Evolutionary conservation across 2,329 filamentous ascomycete species (phyloP).

Genomic region (Paecilomyces dactylethromorphus): DNA sequence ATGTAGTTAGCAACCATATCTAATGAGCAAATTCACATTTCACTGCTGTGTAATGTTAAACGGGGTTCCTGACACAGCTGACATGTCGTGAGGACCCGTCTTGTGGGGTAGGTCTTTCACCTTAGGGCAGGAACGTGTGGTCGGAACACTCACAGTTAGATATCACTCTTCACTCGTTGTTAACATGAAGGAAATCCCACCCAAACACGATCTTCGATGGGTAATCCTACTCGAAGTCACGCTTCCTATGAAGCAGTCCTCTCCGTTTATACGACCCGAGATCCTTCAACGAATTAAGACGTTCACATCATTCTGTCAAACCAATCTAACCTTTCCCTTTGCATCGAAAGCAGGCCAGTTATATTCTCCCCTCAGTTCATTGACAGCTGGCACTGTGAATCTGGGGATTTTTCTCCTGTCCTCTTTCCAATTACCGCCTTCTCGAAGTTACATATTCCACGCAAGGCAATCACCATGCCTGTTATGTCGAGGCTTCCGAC

Average conservation of each 20-base stretch:
- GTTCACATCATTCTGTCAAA: not conserved
- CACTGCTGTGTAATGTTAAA: not conserved
- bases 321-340: not conserved
- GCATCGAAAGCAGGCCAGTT: not conserved
- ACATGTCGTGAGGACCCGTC: not conserved
- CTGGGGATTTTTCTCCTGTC: not conserved
- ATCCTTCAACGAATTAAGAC: not conserved
- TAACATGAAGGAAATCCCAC: not conserved
- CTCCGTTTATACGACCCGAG: not conserved
- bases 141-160: not conserved
- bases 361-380: not conserved
- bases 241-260: not conserved
- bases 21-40: not conserved
- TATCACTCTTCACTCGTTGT: not conserved
- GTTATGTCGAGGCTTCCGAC: not conserved
- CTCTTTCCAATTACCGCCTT: not conserved
- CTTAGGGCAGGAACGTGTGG: not conserved
- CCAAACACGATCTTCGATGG: not conserved
- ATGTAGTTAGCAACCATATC: not conserved
- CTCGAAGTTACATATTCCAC: not conserved
- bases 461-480: not conserved
- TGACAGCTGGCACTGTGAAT: not conserved
- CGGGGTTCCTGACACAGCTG: not conserved
- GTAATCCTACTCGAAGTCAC: not conserved
- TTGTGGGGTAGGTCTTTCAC: not conserved